Evolutionary conservation across 2,329 filamentous ascomycete genomes (phyloP), one percentile per base, ranked within the genome.

Genomic region (Xylariaceae sp.): DNA sequence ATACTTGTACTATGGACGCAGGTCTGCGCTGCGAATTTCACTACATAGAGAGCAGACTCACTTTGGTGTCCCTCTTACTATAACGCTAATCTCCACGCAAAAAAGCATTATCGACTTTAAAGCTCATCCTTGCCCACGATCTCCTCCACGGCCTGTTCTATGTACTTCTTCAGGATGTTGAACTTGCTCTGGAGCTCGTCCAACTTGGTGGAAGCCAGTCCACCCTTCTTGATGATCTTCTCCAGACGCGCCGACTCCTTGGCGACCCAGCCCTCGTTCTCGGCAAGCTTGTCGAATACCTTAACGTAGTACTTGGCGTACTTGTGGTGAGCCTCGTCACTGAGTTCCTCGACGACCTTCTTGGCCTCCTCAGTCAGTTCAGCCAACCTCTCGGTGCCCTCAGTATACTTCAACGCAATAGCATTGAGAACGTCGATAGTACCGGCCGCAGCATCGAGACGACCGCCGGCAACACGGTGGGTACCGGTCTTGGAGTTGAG

Each of bases 291-390:
- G 73, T 90, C 85, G 62, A 94, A 88, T 57, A 96, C 92, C 73
- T 90, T 90, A 73, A 94, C 81, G 75, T 99, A 97, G 84, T 99
- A 99, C 76, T 92, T 83, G 51, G 90, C 90, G 72, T 93, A 96
- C 80, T 90, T 90, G 75, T 88, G 75, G 74, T 85, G 78, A 10
- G 77, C 78, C 62, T 78, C 73, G 56, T 83, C 86, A 77, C 88
- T 84, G 55, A 94, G 74, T 55, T 76, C 78, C 67, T 82, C 81
- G 18, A 87, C 87, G 62, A 85, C 83, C 78, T 88, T 88, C 79
- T 88, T 87, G 56, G 89, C 81, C 76, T 95, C 88, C 49, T 81
- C 80, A 39, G 84, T 80, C 18, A 91, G 83, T 64, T 88, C 84
- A 50, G 83, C 78, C 57, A 90, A 75, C 62, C 78, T 78, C 53